Conservation (phyloP, 73 alveolate species). For the Tetrahymena malaccensis region DNA sequence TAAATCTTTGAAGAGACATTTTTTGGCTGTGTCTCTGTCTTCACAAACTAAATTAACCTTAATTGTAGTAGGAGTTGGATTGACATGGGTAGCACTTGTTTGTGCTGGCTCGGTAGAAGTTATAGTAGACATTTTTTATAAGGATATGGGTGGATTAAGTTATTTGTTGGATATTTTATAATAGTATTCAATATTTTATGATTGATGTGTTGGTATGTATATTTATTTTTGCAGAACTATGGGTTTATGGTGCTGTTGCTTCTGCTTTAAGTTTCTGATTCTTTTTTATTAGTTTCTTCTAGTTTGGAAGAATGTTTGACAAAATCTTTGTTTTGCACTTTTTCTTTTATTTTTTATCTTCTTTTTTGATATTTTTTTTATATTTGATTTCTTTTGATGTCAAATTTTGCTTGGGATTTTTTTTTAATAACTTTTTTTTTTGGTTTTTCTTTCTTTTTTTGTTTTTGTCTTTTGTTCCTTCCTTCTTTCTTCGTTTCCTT, state of each 20-base stretch:
- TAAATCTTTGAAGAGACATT: background rate
- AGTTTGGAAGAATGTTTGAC: background rate
- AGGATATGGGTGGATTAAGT: background rate
- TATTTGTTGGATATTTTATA: background rate
- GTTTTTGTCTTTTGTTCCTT: background rate
- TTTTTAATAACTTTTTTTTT: background rate
- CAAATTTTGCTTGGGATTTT: background rate
- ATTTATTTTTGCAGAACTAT: background rate
- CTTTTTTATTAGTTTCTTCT: background rate
- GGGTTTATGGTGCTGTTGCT: background rate
- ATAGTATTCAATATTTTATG: background rate
- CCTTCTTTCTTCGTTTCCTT: constrained; percentile 1
- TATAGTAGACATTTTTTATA: background rate
- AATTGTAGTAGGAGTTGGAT: background rate
- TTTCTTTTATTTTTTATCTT: background rate
- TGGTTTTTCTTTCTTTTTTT: background rate
- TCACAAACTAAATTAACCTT: background rate
- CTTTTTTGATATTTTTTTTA: background rate
- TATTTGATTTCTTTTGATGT: background rate
- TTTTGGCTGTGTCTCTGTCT: background rate
- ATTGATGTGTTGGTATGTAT: background rate
- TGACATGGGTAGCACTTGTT: background rate
- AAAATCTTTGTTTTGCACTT: background rate
- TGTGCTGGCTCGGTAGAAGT: background rate
- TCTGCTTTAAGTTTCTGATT: background rate